Evolutionary conservation across 2,329 filamentous ascomycete species (phyloP), one percentile per base, ranked within the genome.

Genomic region (Dactylellina drechsleri): DNA sequence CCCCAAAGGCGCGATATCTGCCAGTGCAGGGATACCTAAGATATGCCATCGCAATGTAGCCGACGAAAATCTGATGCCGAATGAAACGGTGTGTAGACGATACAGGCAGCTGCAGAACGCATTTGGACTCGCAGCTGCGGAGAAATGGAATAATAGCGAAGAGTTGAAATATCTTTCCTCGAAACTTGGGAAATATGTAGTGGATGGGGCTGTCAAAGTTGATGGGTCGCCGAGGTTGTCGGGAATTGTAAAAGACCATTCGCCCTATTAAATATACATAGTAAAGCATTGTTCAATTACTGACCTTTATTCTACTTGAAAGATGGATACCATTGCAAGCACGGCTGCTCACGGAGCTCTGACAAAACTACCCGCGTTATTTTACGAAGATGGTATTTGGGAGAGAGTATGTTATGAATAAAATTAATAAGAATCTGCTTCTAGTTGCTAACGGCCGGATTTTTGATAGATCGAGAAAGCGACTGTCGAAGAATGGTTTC

Each of bases 311-410:
- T 28, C 12, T 36, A 3, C 13, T 61, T 41, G 20, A 31, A 45
- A 67, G 70, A 92, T 96, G 91, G 95, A 99, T 83, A 95, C 92
- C 0, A 87, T 98, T 80, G 98, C 97, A 81, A 88, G 92, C 5
- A 96, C 92, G 0, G 85, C 91, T 12, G 94, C 93, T 1, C 95
- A 98, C 81, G 92, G 92, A 0, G 87, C 91, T 0, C 86, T 87
- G 10, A 97, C 93, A 0, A 88, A 86, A 53, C 86, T 98, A 1
- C 95, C 95, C 0, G 84, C 86, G 8, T 91, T 93, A 77, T 98
- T 99, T 82, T 98, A 98, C 82, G 92, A 97, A 80, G 81, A 85
- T 15, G 57, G 40, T 7, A 49, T 74, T 28, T 74, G 62, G 62
- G 43, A 40, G 16, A 74, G 20, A 26, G 70, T 74, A 41, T 67